Percentiles rank a stretch among this genome's conserved stretches.
phyloP scores from a whole-genome alignment of 1,284 basidiomycete species.

The Wolfiporia cocos region DNA sequence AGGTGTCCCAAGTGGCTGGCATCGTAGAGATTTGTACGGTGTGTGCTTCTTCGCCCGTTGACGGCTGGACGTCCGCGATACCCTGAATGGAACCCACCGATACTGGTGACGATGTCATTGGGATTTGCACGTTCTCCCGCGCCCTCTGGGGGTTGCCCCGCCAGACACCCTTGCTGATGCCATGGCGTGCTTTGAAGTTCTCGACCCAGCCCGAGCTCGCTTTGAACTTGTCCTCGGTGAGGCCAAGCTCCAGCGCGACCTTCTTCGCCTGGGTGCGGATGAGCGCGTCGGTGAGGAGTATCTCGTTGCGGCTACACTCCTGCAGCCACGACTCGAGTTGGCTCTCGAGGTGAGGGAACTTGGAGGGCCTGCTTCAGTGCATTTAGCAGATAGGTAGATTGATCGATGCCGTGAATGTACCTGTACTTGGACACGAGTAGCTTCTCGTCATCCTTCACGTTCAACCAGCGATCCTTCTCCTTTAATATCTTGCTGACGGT shows the following conservation, averaged over 20 bases:
- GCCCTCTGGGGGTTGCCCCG: slow-evolving; percentile 25
- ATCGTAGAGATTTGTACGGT: no score
- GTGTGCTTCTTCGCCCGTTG: no score
- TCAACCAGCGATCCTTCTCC: slow-evolving; percentile 77
- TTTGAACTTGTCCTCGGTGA: slow-evolving; percentile 75
- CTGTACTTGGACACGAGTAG: slow-evolving; percentile 59
- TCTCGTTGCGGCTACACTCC: slow-evolving; percentile 42
- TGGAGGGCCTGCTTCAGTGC: slow-evolving; percentile 46
- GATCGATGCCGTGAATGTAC: slow-evolving; percentile 35
- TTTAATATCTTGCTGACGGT: slow-evolving; percentile 94
- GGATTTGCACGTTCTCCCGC: no score
- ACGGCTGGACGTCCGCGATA: no score
- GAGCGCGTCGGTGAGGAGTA: slow-evolving; percentile 59
- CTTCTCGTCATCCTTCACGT: slow-evolving; percentile 51
- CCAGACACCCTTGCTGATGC: slow-evolving; percentile 64
- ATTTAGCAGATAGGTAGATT: slow-evolving; percentile 2
- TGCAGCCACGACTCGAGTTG: slow-evolving; percentile 57
- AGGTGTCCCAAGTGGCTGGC: no score
- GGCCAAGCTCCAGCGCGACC: slow-evolving; percentile 52
- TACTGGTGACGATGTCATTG: no score
- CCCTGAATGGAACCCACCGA: no score
- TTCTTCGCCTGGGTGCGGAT: slow-evolving; percentile 71
- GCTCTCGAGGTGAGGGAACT: slow-evolving; percentile 74
- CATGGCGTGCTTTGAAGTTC: slow-evolving; percentile 82
- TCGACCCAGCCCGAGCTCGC: slow-evolving; percentile 89